A percentile compares a stretch with the other conserved stretches of the same genome.
Conservation (phyloP, 2,329 filamentous ascomycete species). For the Amauroascus verrucosus region DNA sequence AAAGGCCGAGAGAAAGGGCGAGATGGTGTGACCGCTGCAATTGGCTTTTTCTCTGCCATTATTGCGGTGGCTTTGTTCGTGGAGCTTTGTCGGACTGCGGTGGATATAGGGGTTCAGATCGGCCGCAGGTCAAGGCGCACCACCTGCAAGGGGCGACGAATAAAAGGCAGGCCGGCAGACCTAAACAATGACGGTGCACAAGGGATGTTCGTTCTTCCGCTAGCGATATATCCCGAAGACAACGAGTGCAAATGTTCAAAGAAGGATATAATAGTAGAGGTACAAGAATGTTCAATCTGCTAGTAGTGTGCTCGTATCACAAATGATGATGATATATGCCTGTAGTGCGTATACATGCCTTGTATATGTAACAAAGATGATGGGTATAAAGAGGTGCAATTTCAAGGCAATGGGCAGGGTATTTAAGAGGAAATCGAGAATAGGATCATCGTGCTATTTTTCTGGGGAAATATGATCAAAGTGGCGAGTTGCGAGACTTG, state of each 20-base stretch:
- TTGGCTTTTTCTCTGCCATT: neutral
- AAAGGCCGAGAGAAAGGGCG: neutral
- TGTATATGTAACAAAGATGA: neutral
- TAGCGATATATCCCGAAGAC: too few species aligned
- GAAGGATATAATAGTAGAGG: too few species aligned
- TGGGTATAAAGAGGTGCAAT: neutral
- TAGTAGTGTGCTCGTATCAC: too few species aligned
- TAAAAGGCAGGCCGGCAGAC: too few species aligned
- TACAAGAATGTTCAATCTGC: too few species aligned
- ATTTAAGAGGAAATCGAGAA: neutral
- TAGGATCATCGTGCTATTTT: neutral
- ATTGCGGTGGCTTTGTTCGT: neutral
- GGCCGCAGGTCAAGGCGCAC: too few species aligned
- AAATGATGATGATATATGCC: too few species aligned
- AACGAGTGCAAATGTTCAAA: too few species aligned
- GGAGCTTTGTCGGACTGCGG: neutral
- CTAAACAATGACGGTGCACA: too few species aligned
- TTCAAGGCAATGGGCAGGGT: neutral
- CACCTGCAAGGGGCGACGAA: too few species aligned
- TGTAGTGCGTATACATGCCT: neutral
- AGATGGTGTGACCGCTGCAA: neutral
- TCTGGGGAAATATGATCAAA: neutral
- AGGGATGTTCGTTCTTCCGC: too few species aligned
- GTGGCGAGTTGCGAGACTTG: conserved; percentile 14
- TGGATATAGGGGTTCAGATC: neutral